Evolutionary conservation across 495 filamentous ascomycete species (phyloP).

Genomic region (Penicillium steckii): DNA sequence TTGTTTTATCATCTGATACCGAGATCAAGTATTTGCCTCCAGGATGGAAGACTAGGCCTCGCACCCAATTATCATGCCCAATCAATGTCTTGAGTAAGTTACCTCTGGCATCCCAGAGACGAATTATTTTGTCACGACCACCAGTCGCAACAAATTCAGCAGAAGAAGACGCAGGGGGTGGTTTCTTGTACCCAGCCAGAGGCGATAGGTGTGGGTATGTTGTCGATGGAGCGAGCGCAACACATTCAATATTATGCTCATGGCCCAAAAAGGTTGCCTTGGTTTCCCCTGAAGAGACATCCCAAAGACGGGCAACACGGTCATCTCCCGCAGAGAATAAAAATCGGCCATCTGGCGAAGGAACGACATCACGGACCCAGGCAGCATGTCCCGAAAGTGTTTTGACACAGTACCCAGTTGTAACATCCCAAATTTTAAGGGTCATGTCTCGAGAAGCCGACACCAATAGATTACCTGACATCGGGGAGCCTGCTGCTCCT

Average conservation of each 20-base stretch:
- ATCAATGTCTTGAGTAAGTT: conserved; percentile 82
- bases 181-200: conserved; percentile 77
- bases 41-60: conserved; percentile 84
- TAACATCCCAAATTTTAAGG: conserved; percentile 87
- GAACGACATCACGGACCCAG: conserved; percentile 89
- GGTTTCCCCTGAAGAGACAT: conserved; percentile 63
- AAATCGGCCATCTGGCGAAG: conserved; percentile 81
- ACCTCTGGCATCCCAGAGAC: conserved; percentile 85
- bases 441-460: conserved; percentile 83
- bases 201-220: conserved; percentile 73
- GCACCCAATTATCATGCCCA: conserved; percentile 97
- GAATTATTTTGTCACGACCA: conserved; percentile 86
- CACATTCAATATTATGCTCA: conserved; percentile 88
- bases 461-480: conserved; percentile 69
- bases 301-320: conserved; percentile 81
- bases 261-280: conserved; percentile 85
- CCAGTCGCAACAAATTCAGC: conserved; percentile 93
- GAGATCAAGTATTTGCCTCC: conserved; percentile 90
- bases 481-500: conserved; percentile 53
- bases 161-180: conserved; percentile 67
- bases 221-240: conserved; percentile 79
- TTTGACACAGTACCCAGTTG: conserved; percentile 76
- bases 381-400: conserved; percentile 69
- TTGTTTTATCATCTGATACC: conserved; percentile 84
- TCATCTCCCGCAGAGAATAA: conserved; percentile 87